Evolutionary conservation across 2,329 filamentous ascomycete genomes (phyloP), one percentile per base, ranked within the genome.

Genomic region (Hirsutella thompsonii): DNA sequence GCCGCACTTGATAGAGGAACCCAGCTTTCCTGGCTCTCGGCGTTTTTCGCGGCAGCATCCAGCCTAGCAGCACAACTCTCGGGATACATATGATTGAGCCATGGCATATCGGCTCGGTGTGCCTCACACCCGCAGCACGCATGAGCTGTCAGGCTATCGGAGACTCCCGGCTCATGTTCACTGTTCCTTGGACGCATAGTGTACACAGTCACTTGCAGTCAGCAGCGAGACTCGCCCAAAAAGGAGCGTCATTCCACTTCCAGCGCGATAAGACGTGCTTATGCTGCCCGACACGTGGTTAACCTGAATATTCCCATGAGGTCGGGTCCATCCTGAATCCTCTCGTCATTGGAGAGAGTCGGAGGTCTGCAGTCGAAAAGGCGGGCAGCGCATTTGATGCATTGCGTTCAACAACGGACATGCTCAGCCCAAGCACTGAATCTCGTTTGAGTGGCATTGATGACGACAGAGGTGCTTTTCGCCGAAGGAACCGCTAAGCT

Each of bases 301-400:
- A 20, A 38, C 35, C 5, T 18, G 37, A 28, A 35, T 37, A 38
- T 40, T 41, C 44, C 46, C 46, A 46, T 41, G 44, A 44, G 46
- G 44, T 48, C 33, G 35, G 36, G 33, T 20, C 36, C 37, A 40
- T 35, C 38, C 30, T 37, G 38, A 38, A 39, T 23, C 32, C 39
- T 35, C 44, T 26, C 36, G 23, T n/a, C 16, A 29, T 20, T 36
- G 33, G 34, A 34, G 29, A 34, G 30, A 39, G 23, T 26, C 23
- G 23, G 23, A 6, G 28, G 16, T 23, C 37, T 39, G 26, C 41
- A 26, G 16, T 26, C 16, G 20, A 20, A 19, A 32, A 26, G 26
- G 18, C n/a, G 14, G n/a, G 8, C 10, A 21, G 23, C 4, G 26
- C 39, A 20, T 33, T 8, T 16, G 16, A 8, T 18, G 16, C 5